Conservation (phyloP, 2,329 filamentous ascomycete species). For the Pleomassaria siparia region DNA sequence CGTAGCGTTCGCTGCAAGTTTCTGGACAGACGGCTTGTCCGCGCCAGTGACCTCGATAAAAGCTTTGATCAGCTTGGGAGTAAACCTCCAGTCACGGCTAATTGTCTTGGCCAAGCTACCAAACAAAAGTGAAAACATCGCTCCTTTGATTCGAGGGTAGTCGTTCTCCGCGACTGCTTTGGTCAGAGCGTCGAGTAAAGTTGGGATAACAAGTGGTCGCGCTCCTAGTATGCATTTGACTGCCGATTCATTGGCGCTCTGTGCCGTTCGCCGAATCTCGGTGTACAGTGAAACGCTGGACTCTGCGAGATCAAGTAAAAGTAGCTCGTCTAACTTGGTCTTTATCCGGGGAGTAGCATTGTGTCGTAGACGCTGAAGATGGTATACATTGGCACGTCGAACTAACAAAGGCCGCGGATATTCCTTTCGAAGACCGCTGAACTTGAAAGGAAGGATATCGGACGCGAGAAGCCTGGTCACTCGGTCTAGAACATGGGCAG, state of each 20-base stretch:
- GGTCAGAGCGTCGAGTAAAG: conserved; percentile 77
- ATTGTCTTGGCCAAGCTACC: conserved; percentile 87
- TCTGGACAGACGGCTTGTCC: conserved; percentile 93
- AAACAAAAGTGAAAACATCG: conserved; percentile 86
- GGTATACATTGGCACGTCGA: conserved; percentile 90
- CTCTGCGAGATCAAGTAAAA: conserved; percentile 84
- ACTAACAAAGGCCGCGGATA: conserved; percentile 93
- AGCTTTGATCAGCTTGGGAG: conserved; percentile 82
- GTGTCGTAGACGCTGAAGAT: conserved; percentile 89
- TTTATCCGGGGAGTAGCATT: conserved; percentile 87
- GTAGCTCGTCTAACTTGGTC: conserved; percentile 81
- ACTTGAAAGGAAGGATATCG: conserved; percentile 90
- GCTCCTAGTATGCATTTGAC: conserved; percentile 89
- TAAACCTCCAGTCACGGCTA: conserved; percentile 90
- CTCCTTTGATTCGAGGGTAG: conserved; percentile 90
- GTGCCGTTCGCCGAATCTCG: conserved; percentile 91
- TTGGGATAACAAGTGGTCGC: conserved; percentile 83
- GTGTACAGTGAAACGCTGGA: conserved; percentile 91
- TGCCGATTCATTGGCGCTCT: conserved; percentile 88
- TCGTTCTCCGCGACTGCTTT: conserved; percentile 78
- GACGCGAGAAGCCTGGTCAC: conserved; percentile 81
- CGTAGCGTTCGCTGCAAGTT: conserved; percentile 75
- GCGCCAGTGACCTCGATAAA: conserved; percentile 89
- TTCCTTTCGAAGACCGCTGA: conserved; percentile 85
- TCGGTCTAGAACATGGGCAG: conserved; percentile 87